Evolutionary conservation across 805 yeast species (phyloP).

Genomic region (Pichia thaimueangensis): DNA sequence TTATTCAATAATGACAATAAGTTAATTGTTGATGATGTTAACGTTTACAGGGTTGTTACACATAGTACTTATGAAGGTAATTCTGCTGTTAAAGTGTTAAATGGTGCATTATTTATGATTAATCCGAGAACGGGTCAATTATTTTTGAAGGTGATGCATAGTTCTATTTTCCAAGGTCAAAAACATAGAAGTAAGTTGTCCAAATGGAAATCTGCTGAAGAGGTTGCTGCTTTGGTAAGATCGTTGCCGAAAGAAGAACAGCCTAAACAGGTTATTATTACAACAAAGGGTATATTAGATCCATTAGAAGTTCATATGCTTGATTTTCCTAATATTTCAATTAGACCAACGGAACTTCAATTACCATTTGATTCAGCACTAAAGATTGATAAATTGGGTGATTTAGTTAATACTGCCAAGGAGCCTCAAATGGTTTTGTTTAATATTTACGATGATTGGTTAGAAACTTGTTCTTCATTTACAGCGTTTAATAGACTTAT

Average conservation of each 20-base stretch:
- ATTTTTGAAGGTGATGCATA: conserved; percentile 82
- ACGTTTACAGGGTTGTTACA: conserved; percentile 87
- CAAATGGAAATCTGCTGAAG: conserved; percentile 98
- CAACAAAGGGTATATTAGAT: conserved; percentile 86
- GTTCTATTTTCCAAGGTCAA: conserved; percentile 96
- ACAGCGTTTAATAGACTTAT: conserved; percentile 91
- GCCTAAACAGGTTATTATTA: conserved; percentile 85
- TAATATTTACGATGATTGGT: conserved; percentile 94
- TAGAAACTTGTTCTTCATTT: conserved; percentile 70
- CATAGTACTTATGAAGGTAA: conserved; percentile 93
- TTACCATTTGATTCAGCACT: conserved; percentile 86
- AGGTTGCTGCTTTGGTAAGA: conserved; percentile 83
- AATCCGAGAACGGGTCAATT: conserved; percentile 90
- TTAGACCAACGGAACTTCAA: conserved; percentile 82
- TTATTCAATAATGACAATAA: conserved; percentile 78
- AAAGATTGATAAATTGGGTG: conserved; percentile 72
- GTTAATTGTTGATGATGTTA: conserved; percentile 86
- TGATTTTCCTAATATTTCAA: conserved; percentile 88
- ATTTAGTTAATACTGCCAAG: conserved; percentile 74
- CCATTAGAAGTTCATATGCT: conserved; percentile 96
- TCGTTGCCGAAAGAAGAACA: conserved; percentile 91
- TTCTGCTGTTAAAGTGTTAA: conserved; percentile 83
- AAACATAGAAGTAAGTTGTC: conserved; percentile 88
- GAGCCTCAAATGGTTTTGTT: conserved; percentile 91
- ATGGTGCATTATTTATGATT: conserved; percentile 86